Base-by-base conservation (phyloP, 345 rosid genomes). In the Trapa bicornis region DNA sequence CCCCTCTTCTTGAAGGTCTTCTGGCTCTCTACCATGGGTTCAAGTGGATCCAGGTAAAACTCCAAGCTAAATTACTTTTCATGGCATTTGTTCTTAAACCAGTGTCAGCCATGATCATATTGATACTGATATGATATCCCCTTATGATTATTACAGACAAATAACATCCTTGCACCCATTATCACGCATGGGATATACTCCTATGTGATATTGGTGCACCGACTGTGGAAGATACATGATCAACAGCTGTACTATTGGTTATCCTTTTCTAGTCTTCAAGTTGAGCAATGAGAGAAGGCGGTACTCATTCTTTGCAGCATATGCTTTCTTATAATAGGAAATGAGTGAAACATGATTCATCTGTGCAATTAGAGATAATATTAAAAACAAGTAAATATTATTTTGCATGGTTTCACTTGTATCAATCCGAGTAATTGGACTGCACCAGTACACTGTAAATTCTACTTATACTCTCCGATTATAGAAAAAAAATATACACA, bases 301-400 rank as follows among this genome's bases (percentile, higher is more conserved):
- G 68, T 95, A 89, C 85, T 95, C 97, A 1, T 95, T 94, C 86
- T 89, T 83, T 62, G 97, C 99, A 74, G 91, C 96, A 75, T 89
- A 91, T 50, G 99, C 98, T 93, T 87, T 81, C 71, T 29, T 2
- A 57, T 57, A 12, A 33, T 6, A 15, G 14, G 62, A 57, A 32
- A 57, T 33, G 16, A 50, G 12, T 35, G 38, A 9, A 29, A 58
- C 63, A 58, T 22, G 29, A 22, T 22, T n/a, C n/a, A n/a, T n/a
- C n/a, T n/a, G n/a, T n/a, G n/a, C n/a, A n/a, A n/a, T n/a, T n/a
- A n/a, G n/a, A n/a, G n/a, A n/a, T n/a, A n/a, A n/a, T n/a, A n/a
- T n/a, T n/a, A n/a, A n/a, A n/a, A n/a, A n/a, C n/a, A n/a, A n/a
- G n/a, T n/a, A n/a, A n/a, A n/a, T n/a, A n/a, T n/a, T 22, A 22